Evolutionary conservation across 2,329 filamentous ascomycete genomes (phyloP).

Genomic region (Trichoderma polysporum): DNA sequence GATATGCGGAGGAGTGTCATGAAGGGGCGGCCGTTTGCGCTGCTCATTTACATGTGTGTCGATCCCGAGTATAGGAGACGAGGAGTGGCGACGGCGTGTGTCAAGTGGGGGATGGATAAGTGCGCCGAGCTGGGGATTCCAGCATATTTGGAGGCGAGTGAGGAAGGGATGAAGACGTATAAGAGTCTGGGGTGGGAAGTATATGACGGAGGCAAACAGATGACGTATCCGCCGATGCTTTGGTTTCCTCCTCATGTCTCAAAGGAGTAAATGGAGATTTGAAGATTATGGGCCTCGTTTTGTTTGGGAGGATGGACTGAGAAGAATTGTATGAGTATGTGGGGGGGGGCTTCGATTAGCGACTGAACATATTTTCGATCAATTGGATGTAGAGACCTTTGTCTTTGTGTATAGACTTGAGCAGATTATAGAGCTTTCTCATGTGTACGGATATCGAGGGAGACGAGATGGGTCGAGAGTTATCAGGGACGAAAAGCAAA

Average conservation of each 20-base stretch:
- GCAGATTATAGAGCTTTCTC: not conserved
- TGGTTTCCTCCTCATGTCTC: conserved; percentile 13
- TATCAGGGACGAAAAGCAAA: not conserved
- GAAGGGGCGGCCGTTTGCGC: conserved; percentile 4
- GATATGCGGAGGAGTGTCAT: not conserved
- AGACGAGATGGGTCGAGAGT: not conserved
- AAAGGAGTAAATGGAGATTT: not conserved
- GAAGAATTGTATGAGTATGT: too few relatives aligned
- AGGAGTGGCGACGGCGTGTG: conserved; percentile 11
- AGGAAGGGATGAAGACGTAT: conserved; percentile 20
- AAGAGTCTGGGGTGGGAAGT: conserved; percentile 18
- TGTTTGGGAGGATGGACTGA: too few relatives aligned
- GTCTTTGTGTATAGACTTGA: not conserved
- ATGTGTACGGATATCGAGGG: not conserved
- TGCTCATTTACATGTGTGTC: conserved; percentile 18
- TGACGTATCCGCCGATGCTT: conserved; percentile 18
- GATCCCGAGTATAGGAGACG: conserved; percentile 10
- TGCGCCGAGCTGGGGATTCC: conserved; percentile 20
- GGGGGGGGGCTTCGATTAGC: not conserved
- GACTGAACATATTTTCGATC: not conserved
- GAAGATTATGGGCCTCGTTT: not conserved
- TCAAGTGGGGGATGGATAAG: conserved; percentile 18
- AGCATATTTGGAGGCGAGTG: conserved; percentile 22
- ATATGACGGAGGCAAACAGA: not conserved
- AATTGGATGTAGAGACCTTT: not conserved